Percentiles rank a stretch among this genome's conserved stretches.
phyloP scores from a whole-genome alignment of 805 yeast species.

The Candida nitratophila region DNA sequence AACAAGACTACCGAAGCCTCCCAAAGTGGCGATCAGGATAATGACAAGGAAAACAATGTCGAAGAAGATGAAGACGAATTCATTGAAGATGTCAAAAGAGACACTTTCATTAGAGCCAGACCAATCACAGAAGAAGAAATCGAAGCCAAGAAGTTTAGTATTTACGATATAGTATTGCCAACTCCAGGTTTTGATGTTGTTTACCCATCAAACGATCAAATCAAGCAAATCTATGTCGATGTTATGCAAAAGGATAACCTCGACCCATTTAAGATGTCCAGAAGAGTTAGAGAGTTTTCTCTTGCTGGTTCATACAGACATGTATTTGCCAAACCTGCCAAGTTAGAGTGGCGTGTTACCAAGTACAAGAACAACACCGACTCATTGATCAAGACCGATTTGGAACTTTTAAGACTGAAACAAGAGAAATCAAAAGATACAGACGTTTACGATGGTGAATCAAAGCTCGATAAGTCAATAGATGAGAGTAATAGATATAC shows the following conservation, averaged over 20 bases:
- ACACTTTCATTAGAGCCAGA: constrained; percentile 57
- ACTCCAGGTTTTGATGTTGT: constrained; percentile 91
- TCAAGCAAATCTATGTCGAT: constrained; percentile 56
- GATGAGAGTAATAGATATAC: constrained; percentile 1
- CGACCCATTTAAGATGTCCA: constrained; percentile 78
- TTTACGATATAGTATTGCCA: constrained; percentile 88
- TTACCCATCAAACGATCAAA: constrained; percentile 65
- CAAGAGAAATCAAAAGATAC: constrained; percentile 9
- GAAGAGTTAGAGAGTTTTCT: constrained; percentile 84
- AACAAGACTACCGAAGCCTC: constrained; percentile 1
- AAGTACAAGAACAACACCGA: constrained; percentile 59
- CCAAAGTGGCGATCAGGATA: not conserved
- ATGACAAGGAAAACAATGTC: not conserved
- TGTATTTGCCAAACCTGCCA: constrained; percentile 58
- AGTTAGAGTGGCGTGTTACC: constrained; percentile 54
- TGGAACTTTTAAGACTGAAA: constrained; percentile 40
- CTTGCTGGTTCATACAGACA: constrained; percentile 85
- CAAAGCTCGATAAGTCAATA: not conserved
- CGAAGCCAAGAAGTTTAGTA: constrained; percentile 46
- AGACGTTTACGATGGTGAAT: constrained; percentile 1
- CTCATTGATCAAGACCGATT: constrained; percentile 74
- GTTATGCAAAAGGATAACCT: constrained; percentile 76
- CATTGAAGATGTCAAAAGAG: constrained; percentile 64
- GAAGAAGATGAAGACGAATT: constrained; percentile 35
- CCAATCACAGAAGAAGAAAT: constrained; percentile 72